Percentiles rank a stretch among this genome's conserved stretches.
These are phyloP conservation scores for Kondoa malvinella DNA, from an alignment of 768 basidiomycete species.

Conservation along the genomic window DNA sequence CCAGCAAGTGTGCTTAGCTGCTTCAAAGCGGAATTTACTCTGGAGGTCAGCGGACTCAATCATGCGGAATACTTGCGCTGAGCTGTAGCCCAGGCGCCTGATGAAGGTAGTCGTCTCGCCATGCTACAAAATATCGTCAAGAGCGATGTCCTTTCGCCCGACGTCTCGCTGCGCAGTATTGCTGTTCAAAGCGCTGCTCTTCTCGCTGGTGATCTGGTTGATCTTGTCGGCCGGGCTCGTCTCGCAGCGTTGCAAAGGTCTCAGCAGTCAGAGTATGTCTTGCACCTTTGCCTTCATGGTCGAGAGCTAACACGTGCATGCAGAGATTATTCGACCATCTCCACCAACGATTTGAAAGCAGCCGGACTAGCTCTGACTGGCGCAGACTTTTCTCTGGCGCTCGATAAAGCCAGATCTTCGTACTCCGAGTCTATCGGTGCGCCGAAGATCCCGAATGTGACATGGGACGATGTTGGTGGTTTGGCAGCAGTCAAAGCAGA, in stretches of 20 bases:
- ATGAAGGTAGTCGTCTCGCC: conserved; percentile 51
- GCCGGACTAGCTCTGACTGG: conserved; percentile 36
- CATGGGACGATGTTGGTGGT: conserved; percentile 96
- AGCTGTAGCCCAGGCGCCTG: conserved; percentile 46
- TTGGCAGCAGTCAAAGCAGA: conserved; percentile 70
- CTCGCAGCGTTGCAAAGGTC: conserved; percentile 38
- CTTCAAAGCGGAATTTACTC: conserved; percentile 69
- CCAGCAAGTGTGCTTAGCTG: conserved; percentile 46
- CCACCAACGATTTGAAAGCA: neutral
- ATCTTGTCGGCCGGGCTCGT: conserved; percentile 48
- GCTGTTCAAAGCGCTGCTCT: conserved; percentile 84
- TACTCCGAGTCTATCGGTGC: conserved; percentile 92
- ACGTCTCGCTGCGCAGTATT: conserved; percentile 54
- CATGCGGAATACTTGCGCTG: neutral
- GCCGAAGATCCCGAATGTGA: conserved; percentile 83
- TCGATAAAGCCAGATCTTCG: conserved; percentile 52
- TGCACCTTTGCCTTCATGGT: no score
- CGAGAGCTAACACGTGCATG: conserved; percentile 9
- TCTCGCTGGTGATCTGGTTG: conserved; percentile 58
- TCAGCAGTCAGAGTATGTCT: conserved; percentile 32
- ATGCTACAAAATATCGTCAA: conserved; percentile 42
- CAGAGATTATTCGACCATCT: neutral
- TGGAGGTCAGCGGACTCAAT: conserved; percentile 42
- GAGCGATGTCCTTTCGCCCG: conserved; percentile 42
- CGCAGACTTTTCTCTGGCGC: conserved; percentile 54